phyloP scores from a whole-genome alignment of 2,329 filamentous ascomycete genomes.

The Ophiostoma himal-ulmi region DNA sequence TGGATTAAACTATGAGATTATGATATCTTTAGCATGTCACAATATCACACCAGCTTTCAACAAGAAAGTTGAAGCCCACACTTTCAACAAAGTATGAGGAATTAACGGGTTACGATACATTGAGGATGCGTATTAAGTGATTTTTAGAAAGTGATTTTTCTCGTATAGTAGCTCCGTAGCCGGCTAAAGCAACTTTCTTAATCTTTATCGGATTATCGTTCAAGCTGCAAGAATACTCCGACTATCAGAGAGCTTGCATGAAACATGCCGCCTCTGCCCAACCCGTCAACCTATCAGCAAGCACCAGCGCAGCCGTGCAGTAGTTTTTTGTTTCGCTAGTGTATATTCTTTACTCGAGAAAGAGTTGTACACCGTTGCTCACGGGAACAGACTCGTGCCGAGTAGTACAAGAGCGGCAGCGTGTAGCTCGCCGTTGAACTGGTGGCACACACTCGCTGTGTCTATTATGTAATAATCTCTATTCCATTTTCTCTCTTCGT shows the following conservation, averaged over 20 bases:
- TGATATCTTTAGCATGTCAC: slow-evolving; percentile 15
- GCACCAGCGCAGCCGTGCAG: slow-evolving; percentile 13
- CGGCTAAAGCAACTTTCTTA: background rate
- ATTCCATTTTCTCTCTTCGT: background rate
- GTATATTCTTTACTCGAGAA: too few species aligned
- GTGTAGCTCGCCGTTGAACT: background rate
- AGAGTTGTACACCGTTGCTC: background rate
- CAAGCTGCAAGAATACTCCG: background rate
- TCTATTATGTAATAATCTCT: background rate
- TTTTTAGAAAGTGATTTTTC: background rate
- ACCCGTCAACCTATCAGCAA: background rate
- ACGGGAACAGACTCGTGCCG: background rate
- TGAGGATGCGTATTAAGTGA: background rate
- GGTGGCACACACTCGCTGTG: background rate
- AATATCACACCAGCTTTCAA: slow-evolving; percentile 17
- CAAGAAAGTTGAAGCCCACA: slow-evolving; percentile 8
- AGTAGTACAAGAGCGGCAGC: background rate
- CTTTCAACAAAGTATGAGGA: slow-evolving; percentile 9
- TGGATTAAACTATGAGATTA: slow-evolving; percentile 7
- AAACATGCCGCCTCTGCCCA: background rate
- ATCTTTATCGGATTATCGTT: background rate
- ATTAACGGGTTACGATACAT: slow-evolving; percentile 1
- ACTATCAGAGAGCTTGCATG: too few species aligned
- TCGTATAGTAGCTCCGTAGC: background rate
- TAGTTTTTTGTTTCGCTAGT: background rate